Conservation (phyloP, 2,329 filamentous ascomycete species). For the Penicillium sumatraense region DNA sequence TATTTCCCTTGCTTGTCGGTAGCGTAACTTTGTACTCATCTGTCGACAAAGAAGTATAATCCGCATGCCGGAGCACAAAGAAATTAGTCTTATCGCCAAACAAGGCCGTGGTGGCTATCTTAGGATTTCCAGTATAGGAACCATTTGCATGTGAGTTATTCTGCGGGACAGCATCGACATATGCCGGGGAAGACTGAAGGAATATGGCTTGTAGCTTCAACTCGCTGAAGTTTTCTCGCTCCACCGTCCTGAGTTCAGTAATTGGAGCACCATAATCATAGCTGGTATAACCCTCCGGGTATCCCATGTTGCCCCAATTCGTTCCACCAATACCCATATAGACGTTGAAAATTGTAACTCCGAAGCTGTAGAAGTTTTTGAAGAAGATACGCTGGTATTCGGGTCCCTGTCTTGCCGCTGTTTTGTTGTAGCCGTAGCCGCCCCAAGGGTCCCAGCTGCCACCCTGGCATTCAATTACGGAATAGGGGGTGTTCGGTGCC, state of each 20-base stretch:
- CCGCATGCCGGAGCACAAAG: neutral
- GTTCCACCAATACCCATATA: conserved; percentile 2
- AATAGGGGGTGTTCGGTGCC: neutral
- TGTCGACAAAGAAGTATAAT: neutral
- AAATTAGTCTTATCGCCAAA: neutral
- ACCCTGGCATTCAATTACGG: neutral
- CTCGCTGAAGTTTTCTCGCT: conserved; percentile 3
- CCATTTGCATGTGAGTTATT: neutral
- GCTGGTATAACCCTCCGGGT: neutral
- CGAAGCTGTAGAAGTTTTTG: neutral
- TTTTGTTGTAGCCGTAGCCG: neutral
- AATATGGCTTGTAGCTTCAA: conserved; percentile 1
- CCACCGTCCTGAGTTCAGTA: neutral
- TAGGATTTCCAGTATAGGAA: neutral
- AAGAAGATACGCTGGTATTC: neutral
- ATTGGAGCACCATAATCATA: neutral
- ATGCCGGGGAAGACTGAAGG: neutral
- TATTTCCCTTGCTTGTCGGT: neutral
- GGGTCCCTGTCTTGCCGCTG: neutral
- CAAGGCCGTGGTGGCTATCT: neutral
- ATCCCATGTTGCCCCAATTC: neutral
- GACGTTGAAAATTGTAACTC: neutral
- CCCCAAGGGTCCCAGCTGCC: neutral
- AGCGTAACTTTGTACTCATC: neutral
- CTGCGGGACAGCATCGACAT: neutral